These are phyloP conservation scores for Globisporangium rhizosaccharum DNA, from an alignment of 352 stramenopile species.

Conservation along the genomic window DNA sequence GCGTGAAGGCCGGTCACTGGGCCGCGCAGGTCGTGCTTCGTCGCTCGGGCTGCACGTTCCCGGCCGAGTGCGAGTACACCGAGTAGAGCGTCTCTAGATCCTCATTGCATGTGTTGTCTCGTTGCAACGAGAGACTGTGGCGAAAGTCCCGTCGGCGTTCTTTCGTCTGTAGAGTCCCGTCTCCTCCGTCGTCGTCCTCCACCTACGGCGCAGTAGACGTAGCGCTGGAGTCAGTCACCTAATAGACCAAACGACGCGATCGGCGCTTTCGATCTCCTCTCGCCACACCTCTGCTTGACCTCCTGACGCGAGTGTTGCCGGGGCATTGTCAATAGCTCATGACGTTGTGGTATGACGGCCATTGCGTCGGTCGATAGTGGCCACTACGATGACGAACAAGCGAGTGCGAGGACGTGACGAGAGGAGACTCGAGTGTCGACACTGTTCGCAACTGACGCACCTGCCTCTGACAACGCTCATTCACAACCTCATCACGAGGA, in stretches of 20 bases:
- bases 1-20: constrained; percentile 96
- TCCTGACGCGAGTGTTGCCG: too few species aligned
- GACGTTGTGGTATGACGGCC: too few species aligned
- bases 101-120: neutral
- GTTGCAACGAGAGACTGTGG: neutral
- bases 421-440: too few species aligned
- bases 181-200: neutral
- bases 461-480: too few species aligned
- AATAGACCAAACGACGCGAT: constrained; percentile 17
- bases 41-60: constrained; percentile 95
- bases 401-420: too few species aligned
- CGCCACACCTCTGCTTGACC: neutral
- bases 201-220: neutral
- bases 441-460: too few species aligned
- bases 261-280: constrained; percentile 11
- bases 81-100: constrained; percentile 30
- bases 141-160: constrained; percentile 24
- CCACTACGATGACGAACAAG: too few species aligned
- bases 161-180: constrained; percentile 7
- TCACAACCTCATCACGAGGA: too few species aligned
- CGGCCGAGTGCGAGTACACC: constrained; percentile 88
- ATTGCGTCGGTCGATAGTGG: too few species aligned
- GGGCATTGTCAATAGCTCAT: too few species aligned
- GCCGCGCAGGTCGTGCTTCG: constrained; percentile 96
- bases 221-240: neutral